Evolutionary conservation across 306 rosid genomes (phyloP), one percentile per base, ranked within the genome.

Genomic region (Fragaria ananassa): DNA sequence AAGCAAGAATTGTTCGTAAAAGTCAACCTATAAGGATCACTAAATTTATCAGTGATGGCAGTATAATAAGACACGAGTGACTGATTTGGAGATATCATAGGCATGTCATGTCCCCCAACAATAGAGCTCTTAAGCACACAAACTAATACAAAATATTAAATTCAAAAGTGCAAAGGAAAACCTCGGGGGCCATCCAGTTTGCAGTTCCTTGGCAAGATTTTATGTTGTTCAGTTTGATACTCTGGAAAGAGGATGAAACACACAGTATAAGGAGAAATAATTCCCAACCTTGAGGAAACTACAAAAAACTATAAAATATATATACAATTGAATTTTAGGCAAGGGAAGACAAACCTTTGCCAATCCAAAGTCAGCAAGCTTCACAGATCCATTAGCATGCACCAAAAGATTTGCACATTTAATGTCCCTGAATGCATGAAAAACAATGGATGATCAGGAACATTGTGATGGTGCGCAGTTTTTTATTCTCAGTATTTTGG

Each of bases 141-240:
- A 9, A 73, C 47, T 61, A 44, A 37, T 75, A 75, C 57, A 47
- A 34, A 74, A 61, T 1, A 6, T 0, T 5, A 51, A 1, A 51
- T 51, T 51, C 10, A 18, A 29, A 29, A 80, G 82, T 54, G 74
- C 56, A 79, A 74, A 78, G 77, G 71, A 90, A 88, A 82, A 95
- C 98, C 98, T 95, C 98, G 51, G 97, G 98, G 19, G 98, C 97
- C 98, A 95, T 95, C 98, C 98, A 95, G 81, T 80, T 86, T 77
- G 93, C 89, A 80, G 97, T 92, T 45, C 97, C 97, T 85, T 83
- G 85, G 81, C 86, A 83, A 42, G 95, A 92, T 81, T 85, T 86
- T 63, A 95, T 85, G 64, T 95, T 96, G 70, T 92, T 92, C 75
- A 90, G 25, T 82, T 90, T 87, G 82, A 86, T 88, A 34, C 89